These are phyloP conservation scores for Zygotorulaspora florentina DNA, from an alignment of 805 yeast genomes.

Conservation along the genomic window DNA sequence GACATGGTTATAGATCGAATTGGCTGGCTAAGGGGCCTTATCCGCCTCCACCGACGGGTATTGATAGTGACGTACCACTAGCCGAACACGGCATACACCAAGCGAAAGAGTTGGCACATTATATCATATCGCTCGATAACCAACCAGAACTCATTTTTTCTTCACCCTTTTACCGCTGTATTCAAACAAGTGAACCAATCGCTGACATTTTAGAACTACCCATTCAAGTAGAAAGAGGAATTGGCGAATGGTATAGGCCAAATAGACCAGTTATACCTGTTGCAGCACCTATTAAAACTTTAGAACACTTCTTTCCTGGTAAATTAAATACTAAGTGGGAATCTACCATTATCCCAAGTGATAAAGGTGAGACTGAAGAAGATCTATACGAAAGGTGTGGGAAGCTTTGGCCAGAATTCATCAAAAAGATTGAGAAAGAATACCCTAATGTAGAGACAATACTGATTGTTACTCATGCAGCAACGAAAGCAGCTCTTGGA, in stretches of 20 bases:
- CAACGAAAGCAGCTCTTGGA: slow-evolving; percentile 84
- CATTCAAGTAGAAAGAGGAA: slow-evolving; percentile 70
- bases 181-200: slow-evolving; percentile 73
- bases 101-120: slow-evolving; percentile 72
- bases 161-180: slow-evolving; percentile 87
- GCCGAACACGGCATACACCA: slow-evolving; percentile 87
- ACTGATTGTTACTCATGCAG: slow-evolving; percentile 87
- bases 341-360: slow-evolving; percentile 56
- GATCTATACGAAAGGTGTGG: slow-evolving; percentile 63
- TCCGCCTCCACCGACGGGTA: slow-evolving; percentile 80
- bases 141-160: slow-evolving; percentile 68
- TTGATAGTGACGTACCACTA: slow-evolving; percentile 82
- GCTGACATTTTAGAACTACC: slow-evolving; percentile 55
- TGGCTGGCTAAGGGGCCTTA: slow-evolving; percentile 71
- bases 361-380: slow-evolving; percentile 67
- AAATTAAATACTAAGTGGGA: slow-evolving; percentile 46
- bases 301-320: slow-evolving; percentile 52
- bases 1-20: slow-evolving; percentile 89
- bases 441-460: slow-evolving; percentile 61
- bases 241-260: slow-evolving; percentile 90
- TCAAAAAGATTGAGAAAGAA: slow-evolving; percentile 51
- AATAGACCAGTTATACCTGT: slow-evolving; percentile 63
- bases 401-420: slow-evolving; percentile 50
- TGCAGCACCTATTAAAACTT: slow-evolving; percentile 52
- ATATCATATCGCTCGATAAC: slow-evolving; percentile 47